These are phyloP conservation scores for Durusdinium trenchii DNA, from an alignment of 73 alveolate genomes.

Conservation along the genomic window DNA sequence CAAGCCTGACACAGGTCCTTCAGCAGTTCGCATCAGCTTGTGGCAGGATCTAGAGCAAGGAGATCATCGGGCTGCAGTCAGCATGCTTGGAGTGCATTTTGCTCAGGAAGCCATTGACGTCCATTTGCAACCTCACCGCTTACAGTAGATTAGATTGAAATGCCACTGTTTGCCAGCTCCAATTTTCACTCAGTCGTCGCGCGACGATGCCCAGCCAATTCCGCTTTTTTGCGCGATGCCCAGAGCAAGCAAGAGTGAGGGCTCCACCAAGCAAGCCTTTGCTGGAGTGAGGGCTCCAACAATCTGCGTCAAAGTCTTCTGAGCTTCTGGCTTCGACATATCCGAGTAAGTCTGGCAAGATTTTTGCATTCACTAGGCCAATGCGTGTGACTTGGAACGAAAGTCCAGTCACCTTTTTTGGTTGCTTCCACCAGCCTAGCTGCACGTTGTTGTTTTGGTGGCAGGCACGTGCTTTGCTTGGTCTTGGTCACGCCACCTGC, in stretches of 20 bases:
- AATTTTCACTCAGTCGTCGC: conserved; percentile 17
- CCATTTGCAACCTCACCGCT: too few relatives aligned
- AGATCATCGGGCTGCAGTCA: conserved; percentile 77
- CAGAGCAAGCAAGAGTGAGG: background rate
- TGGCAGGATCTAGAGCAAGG: conserved; percentile 76
- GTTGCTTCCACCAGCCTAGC: background rate
- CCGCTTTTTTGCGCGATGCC: background rate
- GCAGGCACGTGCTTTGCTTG: conserved; percentile 39
- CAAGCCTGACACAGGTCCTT: background rate
- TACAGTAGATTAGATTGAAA: background rate
- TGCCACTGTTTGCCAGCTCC: background rate
- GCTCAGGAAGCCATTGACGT: background rate
- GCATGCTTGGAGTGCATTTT: conserved; percentile 59
- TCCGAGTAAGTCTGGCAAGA: conserved; percentile 13
- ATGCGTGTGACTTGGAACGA: background rate
- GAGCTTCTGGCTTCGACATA: conserved; percentile 87
- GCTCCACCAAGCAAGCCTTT: background rate
- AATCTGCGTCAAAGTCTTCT: conserved; percentile 33
- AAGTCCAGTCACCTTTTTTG: background rate
- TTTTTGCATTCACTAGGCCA: background rate
- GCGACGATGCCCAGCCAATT: background rate
- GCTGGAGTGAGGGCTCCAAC: background rate
- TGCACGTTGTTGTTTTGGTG: background rate
- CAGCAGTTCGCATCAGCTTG: background rate
- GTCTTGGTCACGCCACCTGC: conserved; percentile 43